These are phyloP conservation scores for Paramecium sexaurelia DNA, from an alignment of 73 alveolate genomes.

Conservation along the genomic window DNA sequence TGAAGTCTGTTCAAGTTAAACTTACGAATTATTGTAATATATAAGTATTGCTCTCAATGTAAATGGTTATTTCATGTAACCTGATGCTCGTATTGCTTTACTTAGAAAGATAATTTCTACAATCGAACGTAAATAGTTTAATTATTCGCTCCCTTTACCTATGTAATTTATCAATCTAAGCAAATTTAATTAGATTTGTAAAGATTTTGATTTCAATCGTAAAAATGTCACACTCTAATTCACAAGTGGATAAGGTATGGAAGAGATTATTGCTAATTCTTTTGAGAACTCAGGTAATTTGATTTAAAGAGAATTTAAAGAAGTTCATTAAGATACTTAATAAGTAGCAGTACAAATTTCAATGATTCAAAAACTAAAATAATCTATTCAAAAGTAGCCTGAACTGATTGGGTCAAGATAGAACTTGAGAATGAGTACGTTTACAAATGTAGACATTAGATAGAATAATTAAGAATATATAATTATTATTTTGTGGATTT, in stretches of 20 bases:
- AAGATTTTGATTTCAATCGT: neutral
- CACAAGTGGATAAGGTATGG: neutral
- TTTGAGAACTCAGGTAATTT: neutral
- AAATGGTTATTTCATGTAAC: neutral
- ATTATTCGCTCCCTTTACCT: neutral
- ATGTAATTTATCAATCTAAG: constrained; percentile 22
- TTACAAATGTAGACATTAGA: neutral
- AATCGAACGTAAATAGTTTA: neutral
- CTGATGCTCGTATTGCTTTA: constrained; percentile 15
- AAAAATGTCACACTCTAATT: neutral
- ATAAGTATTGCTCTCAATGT: neutral
- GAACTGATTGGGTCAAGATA: neutral
- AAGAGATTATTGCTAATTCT: neutral
- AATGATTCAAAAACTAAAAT: constrained; percentile 17
- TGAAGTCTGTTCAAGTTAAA: neutral
- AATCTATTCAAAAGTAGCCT: neutral
- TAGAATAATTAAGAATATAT: neutral
- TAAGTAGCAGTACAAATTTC: neutral
- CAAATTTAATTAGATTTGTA: neutral
- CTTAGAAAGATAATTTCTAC: neutral
- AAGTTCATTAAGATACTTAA: neutral
- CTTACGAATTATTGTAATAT: neutral
- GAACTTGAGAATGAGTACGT: neutral
- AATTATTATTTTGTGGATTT: neutral
- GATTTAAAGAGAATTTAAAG: constrained; percentile 6